Base-by-base conservation (phyloP, 2,329 filamentous ascomycete species). In the Apiospora malaysiana region DNA sequence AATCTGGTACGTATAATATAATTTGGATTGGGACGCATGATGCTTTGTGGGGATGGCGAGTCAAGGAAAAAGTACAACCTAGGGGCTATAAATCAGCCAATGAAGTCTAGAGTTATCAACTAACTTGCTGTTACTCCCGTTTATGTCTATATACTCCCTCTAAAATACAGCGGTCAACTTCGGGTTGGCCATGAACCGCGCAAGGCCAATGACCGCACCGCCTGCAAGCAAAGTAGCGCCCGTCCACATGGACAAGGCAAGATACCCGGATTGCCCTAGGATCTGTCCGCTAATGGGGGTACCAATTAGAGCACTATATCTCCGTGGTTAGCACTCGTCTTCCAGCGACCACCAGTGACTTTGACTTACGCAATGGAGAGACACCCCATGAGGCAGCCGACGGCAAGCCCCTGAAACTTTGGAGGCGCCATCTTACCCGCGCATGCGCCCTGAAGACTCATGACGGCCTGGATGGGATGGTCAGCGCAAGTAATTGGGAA, bases 371-470 rank as follows among this genome's bases (percentile, higher is more conserved):
- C 81, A 7, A 86, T 71, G 1, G 85, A 81, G 1, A 82, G 77
- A 5, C 80, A 80, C 0, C 81, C 84, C 75, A 83, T 80, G 1
- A 84, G 75, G 23, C 80, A 74, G 0, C 85, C 85, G 10, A 86
- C 78, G 0, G 82, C 82, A 1, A 82, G 78, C 0, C 85, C 85
- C 37, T 83, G 78, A 0, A 79, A 82, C 4, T 79, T 73, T 1
- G 78, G 77, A 0, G 78, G 82, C 0, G 82, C 79, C 10, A 87
- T 75, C 59, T 83, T 81, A 0, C 81, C 81, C 0, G 82, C 84
- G 71, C 84, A 86, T 0, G 84, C 82, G 70, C 81, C 76, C 56
- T 87, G 85, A 0, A 87, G 77, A 67, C 82, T 84, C 37, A 87
- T 72, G 42, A 87, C 83, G 0, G 81, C 83, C 83, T 86, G 32